A percentile compares a stretch with the other conserved stretches of the same genome.
Conservation (phyloP, 305 asterid species). For the Stenogyne calaminthoides region DNA sequence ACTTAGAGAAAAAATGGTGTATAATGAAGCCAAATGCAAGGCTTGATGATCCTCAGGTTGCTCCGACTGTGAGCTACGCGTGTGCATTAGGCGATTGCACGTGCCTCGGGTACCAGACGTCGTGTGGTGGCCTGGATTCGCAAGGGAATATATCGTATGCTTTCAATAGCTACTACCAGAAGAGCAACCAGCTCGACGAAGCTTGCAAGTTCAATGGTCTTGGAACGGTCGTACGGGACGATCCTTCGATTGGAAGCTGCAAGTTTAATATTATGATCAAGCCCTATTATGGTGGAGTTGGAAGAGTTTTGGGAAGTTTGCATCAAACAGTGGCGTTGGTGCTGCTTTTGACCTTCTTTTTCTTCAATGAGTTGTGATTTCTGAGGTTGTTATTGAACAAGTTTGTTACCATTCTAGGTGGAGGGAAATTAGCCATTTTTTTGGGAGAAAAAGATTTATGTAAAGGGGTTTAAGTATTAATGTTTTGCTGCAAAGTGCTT, state of each 20-base stretch:
- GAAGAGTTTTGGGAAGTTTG: slow-evolving; percentile 26
- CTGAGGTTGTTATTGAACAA: slow-evolving; percentile 5
- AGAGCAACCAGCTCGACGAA: slow-evolving; percentile 52
- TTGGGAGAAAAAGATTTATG: not conserved
- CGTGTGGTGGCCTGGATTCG: slow-evolving; percentile 59
- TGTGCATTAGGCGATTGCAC: slow-evolving; percentile 77
- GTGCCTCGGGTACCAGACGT: slow-evolving; percentile 62
- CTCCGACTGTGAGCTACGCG: slow-evolving; percentile 70
- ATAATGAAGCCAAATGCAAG: slow-evolving; percentile 56
- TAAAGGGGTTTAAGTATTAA: slow-evolving; percentile 1
- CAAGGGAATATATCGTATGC: slow-evolving; percentile 66
- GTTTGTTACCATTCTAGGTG: slow-evolving; percentile 12
- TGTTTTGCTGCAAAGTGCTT: slow-evolving; percentile 24
- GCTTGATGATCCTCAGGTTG: slow-evolving; percentile 53
- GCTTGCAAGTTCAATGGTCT: slow-evolving; percentile 74
- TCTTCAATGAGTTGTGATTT: slow-evolving; percentile 38
- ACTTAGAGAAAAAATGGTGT: slow-evolving; percentile 64
- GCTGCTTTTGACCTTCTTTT: slow-evolving; percentile 23
- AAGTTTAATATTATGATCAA: slow-evolving; percentile 55
- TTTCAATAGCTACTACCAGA: slow-evolving; percentile 79
- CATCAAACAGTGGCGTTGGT: slow-evolving; percentile 30
- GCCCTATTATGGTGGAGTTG: slow-evolving; percentile 54
- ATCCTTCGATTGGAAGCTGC: slow-evolving; percentile 66
- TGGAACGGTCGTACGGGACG: slow-evolving; percentile 58
- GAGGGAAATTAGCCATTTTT: slow-evolving; percentile 11